Evolutionary conservation across 1,139 yeast genomes (phyloP).

Genomic region (Yamadazyma epiphylla): DNA sequence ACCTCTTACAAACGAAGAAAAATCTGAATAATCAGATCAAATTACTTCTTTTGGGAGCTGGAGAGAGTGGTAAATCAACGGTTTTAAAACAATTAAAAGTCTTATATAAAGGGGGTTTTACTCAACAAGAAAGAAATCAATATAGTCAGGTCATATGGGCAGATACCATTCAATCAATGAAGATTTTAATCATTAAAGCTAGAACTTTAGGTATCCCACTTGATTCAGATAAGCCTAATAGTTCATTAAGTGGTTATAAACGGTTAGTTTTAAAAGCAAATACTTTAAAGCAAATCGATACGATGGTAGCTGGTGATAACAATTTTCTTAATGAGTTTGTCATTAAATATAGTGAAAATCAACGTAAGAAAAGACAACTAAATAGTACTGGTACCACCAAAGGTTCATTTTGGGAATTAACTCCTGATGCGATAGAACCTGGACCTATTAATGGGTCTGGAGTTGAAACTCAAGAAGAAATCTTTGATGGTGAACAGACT

Average conservation of each 20-base stretch:
- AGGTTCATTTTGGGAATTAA: constrained; percentile 41
- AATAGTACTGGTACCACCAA: constrained; percentile 55
- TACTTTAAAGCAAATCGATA: constrained; percentile 59
- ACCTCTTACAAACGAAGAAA: constrained; percentile 51
- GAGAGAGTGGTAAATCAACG: constrained; percentile 95
- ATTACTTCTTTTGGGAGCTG: constrained; percentile 80
- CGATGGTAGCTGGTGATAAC: constrained; percentile 67
- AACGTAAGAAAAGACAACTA: constrained; percentile 44
- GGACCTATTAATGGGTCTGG: constrained; percentile 13
- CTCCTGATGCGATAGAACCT: constrained; percentile 7
- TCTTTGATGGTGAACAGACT: neutral
- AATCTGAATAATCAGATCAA: constrained; percentile 51
- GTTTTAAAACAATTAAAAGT: constrained; percentile 90
- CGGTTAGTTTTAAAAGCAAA: constrained; percentile 52
- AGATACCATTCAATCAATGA: constrained; percentile 87
- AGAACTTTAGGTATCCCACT: constrained; percentile 56
- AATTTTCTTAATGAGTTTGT: constrained; percentile 63
- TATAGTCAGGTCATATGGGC: constrained; percentile 93
- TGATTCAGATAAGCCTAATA: constrained; percentile 54
- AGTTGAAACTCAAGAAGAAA: constrained; percentile 10
- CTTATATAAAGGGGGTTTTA: constrained; percentile 82
- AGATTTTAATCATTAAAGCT: constrained; percentile 71
- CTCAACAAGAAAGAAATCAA: constrained; percentile 72
- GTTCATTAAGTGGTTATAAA: constrained; percentile 44
- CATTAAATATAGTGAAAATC: constrained; percentile 55